Evolutionary conservation across 73 alveolate species (phyloP), one percentile per base, ranked within the genome.

Genomic region (Effrenium voratum): DNA sequence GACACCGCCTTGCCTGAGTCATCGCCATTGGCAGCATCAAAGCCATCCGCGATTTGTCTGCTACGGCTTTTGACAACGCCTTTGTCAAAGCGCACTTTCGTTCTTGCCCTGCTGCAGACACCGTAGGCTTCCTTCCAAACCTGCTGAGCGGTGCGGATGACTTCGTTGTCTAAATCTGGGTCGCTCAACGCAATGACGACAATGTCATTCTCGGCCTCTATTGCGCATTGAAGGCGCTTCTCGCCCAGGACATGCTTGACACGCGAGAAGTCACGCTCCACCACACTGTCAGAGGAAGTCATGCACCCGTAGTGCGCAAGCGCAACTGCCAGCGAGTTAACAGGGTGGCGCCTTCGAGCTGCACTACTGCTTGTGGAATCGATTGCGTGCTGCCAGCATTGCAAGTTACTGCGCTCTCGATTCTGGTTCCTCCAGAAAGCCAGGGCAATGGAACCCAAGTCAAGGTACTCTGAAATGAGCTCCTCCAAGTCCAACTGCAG

Each of bases 331-430:
- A 80, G 91, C 1, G 6, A 3, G 73, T 46, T 28, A n/a, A 46
- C 46, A 32, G 91, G 91, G 70, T 80, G 91, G 34, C 70, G 68
- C n/a, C 68, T 44, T n/a, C 91, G 43, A 12, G 91, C 91, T 26
- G 91, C 91, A 36, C 49, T 47, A 28, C 46, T 80, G 68, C 36
- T 4, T 24, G 91, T 80, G 10, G 15, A 3, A 4, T 10, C 50
- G 49, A 80, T 22, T 1, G 91, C 91, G 26, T 22, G 47, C 72
- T 47, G 41, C 91, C 91, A 80, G 72, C 91, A 46, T 34, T 80
- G 72, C 68, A 80, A 28, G 46, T 80, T 80, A 47, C 47, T 45
- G 70, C 52, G 6, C 6, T 15, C n/a, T 13, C 47, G 68, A 36
- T n/a, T 26, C 15, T 19, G 12, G 13, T 44, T 30, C 45, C 24